Evolutionary conservation across 345 rosid genomes (phyloP), one percentile per base, ranked within the genome.

Genomic region (Dovyalis caffra): DNA sequence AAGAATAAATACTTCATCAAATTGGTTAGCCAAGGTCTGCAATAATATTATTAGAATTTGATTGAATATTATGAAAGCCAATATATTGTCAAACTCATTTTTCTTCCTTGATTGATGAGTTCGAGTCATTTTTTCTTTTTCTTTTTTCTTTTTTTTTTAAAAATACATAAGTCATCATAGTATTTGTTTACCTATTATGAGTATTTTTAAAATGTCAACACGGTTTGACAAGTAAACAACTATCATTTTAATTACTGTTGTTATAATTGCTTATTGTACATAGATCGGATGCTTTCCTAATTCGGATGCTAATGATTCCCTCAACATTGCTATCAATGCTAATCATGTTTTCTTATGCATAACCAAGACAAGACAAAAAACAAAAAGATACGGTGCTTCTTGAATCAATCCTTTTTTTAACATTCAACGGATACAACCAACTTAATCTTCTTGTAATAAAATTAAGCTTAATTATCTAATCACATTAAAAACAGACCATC

Each of bases 231-330:
- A 12, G 1, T 3, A 15, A 15, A 15, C 12, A 15, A 15, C 3
- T 14, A 43, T 43, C 18, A 15, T 43, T 43, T 11, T 11, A 43
- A 43, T 11, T 5, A 6, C n/a, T 0, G 21, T 18, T 23, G 28
- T 6, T 32, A 47, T 47, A 8, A 73, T 32, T 74, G 23, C 31
- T 28, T 6, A 7, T 33, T 37, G 66, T 56, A 66, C 25, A n/a
- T 57, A 68, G 76, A 72, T 72, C 40, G 37, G 76, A 58, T 51
- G 62, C 61, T n/a, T 66, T 65, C 74, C 72, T 8, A 32, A 66
- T 56, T 66, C 33, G 60, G 71, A 77, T 77, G 66, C 34, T 64
- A 71, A 71, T 66, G 47, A 71, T 71, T 35, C n/a, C 37, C n/a
- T 11, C 14, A 29, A 38, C 28, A 74, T 3, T 34, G 16, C 2